Evolutionary conservation across 2,329 filamentous ascomycete genomes (phyloP), one percentile per base, ranked within the genome.

Genomic region (Verticillium dahliae): DNA sequence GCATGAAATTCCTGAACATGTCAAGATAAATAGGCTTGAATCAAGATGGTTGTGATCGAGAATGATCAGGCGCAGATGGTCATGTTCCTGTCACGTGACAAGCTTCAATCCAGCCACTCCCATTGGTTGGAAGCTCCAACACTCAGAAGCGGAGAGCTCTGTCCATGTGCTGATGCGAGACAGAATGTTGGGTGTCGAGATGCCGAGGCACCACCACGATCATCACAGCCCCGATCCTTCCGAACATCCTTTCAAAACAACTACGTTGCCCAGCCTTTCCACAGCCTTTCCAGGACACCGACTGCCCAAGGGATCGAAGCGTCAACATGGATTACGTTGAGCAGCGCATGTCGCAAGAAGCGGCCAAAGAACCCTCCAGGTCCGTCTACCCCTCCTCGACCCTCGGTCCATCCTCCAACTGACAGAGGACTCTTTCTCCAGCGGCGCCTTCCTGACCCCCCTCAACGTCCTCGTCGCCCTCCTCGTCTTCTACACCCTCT

Each of bases 391-490:
- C 61, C 58, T 52, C 38, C 59, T 38, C 14, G 56, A 45, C 52
- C 31, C 33, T 22, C 22, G 4, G 9, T 4, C 10, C 7, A n/a
- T 22, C 45, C 7, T 10, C 45, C 18, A 39, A 64, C 64, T 62
- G 63, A 65, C 60, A 39, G 1, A 45, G 4, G 9, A 5, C 35
- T 37, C 6, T 18, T 5, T 31, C 27, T 31, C 3, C 67, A 81
- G 75, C 65, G 72, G 76, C 68, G 73, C 75, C 62, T 66, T 88
- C 71, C 66, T 83, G 65, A 88, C 86, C 0, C 86, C 87, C 4
- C 80, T 89, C 69, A 90, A 90, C 78, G 64, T 84, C 64, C 74
- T 89, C 71, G 82, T 90, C 67, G 69, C 84, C 69, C 75, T 76
- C 67, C 72, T 85, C 65, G 75, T 87, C 65, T 67, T 82, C 67